phyloP scores from a whole-genome alignment of 768 basidiomycete genomes.

The Cytidiella melzeri region DNA sequence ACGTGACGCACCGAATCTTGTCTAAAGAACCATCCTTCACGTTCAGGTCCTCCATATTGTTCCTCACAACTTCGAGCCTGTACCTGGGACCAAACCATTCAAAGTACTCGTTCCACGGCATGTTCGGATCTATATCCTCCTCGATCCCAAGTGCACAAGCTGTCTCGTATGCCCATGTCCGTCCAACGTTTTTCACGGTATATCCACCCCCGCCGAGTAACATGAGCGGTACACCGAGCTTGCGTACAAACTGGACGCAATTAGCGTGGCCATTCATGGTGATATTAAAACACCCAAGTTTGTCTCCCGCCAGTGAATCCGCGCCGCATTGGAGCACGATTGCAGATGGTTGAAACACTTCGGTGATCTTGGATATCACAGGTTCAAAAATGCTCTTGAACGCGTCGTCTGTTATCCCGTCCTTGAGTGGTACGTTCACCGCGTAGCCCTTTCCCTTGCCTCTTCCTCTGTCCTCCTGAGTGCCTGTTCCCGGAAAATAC shows the following conservation, averaged over 20 bases:
- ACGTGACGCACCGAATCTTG: conserved; percentile 55
- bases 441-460: conserved; percentile 84
- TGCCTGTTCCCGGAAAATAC: conserved; percentile 87
- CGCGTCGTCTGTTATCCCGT: conserved; percentile 89
- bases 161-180: conserved; percentile 96
- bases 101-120: conserved; percentile 87
- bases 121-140: conserved; percentile 64
- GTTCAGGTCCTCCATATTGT: conserved; percentile 95
- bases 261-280: conserved; percentile 93
- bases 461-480: conserved; percentile 79
- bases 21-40: conserved; percentile 74
- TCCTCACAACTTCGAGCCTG: conserved; percentile 82
- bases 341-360: conserved; percentile 81
- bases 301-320: conserved; percentile 93
- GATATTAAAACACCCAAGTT: conserved; percentile 92
- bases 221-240: conserved; percentile 80
- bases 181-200: conserved; percentile 93
- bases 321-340: conserved; percentile 94
- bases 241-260: conserved; percentile 82
- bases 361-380: conserved; percentile 79
- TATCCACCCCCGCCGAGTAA: conserved; percentile 95
- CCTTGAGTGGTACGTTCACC: conserved; percentile 89
- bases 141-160: conserved; percentile 90
- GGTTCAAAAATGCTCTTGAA: conserved; percentile 90
- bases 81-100: conserved; percentile 98